Base-by-base conservation (phyloP, 2,329 filamentous ascomycete species). In the Clonostachys chloroleuca region DNA sequence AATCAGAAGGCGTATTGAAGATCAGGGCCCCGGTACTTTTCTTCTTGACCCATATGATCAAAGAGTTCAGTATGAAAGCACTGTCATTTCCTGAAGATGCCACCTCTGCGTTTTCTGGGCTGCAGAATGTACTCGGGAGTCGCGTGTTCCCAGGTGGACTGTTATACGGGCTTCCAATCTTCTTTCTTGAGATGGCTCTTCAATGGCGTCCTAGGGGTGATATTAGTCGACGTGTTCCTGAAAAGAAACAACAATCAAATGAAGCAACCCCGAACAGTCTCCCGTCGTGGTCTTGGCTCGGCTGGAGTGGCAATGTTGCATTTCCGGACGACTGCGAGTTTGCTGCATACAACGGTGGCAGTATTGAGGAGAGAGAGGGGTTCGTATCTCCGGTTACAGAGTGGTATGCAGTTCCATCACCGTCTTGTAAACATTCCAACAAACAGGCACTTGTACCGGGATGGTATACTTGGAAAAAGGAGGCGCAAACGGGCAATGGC, bases 231-330 rank as follows among this genome's bases (percentile, higher is more conserved):
- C 57, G 69, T 18, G 63, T 64, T 7, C 53, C 67, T 6, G 56
- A 64, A 5, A 60, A 62, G 0, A 30, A 30, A 10, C 24, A 30
- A 30, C 9, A 10, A 4, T 30, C 24, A 30, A 10, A 30, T 30
- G 24, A 30, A 30, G 24, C 24, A 30, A 30, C 8, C 24, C 59
- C 66, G 10, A 62, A 67, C 2, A 68, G 67, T 45, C 57, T 73
- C 6, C 70, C 70, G 1, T 70, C 67, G 5, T 74, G 70, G 70
- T 70, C 69, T 30, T 74, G 70, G 70, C 67, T 74, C 63, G 70
- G 70, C 18, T 74, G 70, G 70, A 71, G 68, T 63, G 70, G 69
- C 47, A 70, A 73, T 48, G 67, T 30, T 9, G 24, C 24, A 30
- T 30, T 30, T 10, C 24, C 24, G 24, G 24, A 30, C 9, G 64